Conservation (phyloP, 371 early-diverging fungal genomes). For the Nosema bombycis region DNA sequence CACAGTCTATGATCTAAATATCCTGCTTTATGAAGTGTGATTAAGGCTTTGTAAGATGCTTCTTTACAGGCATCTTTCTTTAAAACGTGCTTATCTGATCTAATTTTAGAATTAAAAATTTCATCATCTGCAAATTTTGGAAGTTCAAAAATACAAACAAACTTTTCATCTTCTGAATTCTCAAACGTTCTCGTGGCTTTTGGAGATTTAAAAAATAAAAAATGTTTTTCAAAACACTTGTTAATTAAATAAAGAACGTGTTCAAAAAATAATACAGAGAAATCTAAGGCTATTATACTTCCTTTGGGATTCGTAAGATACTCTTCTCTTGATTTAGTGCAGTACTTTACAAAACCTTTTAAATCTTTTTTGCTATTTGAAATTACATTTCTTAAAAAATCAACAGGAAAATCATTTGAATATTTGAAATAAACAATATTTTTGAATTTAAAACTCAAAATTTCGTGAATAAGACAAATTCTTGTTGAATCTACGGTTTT, state of each 20-base stretch:
- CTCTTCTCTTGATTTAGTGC: background rate
- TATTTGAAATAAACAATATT: slow-evolving; percentile 3
- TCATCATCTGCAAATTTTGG: slow-evolving; percentile 8
- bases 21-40: background rate
- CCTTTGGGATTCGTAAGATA: background rate
- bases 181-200: background rate
- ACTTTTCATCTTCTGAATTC: background rate
- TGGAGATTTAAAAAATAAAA: background rate
- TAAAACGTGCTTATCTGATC: background rate
- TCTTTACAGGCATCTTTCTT: slow-evolving; percentile 23
- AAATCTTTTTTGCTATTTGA: background rate
- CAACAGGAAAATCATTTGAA: background rate
- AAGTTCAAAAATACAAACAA: slow-evolving; percentile 4
- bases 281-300: background rate
- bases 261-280: slow-evolving; percentile 5
- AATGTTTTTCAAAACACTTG: slow-evolving; percentile 4
- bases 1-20: slow-evolving; percentile 3
- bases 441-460: slow-evolving; percentile 1
- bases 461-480: background rate
- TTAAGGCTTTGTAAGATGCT: background rate
- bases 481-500: background rate
- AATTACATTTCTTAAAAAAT: background rate
- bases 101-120: background rate
- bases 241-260: slow-evolving; percentile 11
- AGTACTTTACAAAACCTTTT: background rate